A percentile compares a stretch with the other conserved stretches of the same genome.
Conservation (phyloP, 148 eudicot species). For the Vaccinium darrowii region DNA sequence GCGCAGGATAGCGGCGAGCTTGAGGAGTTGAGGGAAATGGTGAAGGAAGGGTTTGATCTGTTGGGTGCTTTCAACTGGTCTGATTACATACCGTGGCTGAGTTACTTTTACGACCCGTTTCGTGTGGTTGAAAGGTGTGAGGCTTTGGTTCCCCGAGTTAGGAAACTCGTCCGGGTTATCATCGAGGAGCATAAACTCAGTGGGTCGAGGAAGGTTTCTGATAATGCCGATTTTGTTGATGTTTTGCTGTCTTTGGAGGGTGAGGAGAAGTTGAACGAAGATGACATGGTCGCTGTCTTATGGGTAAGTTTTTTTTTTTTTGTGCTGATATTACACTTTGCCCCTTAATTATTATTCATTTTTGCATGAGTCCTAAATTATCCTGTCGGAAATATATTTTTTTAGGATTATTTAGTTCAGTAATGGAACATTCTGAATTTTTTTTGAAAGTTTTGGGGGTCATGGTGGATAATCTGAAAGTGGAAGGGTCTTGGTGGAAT, state of each 20-base stretch:
- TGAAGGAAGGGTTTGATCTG: conserved; percentile 63
- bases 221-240: conserved; percentile 43
- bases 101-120: conserved; percentile 46
- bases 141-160: conserved; percentile 48
- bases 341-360: not conserved
- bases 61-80: conserved; percentile 71
- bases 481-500: not conserved
- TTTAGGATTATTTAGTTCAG: too few species aligned
- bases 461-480: not conserved
- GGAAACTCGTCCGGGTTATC: conserved; percentile 35
- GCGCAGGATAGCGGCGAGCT: conserved; percentile 19
- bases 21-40: conserved; percentile 46
- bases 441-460: too few species aligned
- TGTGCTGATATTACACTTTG: not conserved
- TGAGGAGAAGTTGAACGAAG: conserved; percentile 29
- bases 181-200: conserved; percentile 34
- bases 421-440: too few species aligned
- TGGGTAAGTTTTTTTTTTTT: conserved; percentile 25
- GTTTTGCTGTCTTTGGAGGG: conserved; percentile 57
- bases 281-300: conserved; percentile 37
- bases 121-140: conserved; percentile 33
- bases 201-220: not conserved
- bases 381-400: too few species aligned
- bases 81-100: conserved; percentile 59
- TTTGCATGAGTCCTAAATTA: too few species aligned